Base-by-base conservation (phyloP, 495 filamentous ascomycete genomes). In the Penicillium paradoxum region DNA sequence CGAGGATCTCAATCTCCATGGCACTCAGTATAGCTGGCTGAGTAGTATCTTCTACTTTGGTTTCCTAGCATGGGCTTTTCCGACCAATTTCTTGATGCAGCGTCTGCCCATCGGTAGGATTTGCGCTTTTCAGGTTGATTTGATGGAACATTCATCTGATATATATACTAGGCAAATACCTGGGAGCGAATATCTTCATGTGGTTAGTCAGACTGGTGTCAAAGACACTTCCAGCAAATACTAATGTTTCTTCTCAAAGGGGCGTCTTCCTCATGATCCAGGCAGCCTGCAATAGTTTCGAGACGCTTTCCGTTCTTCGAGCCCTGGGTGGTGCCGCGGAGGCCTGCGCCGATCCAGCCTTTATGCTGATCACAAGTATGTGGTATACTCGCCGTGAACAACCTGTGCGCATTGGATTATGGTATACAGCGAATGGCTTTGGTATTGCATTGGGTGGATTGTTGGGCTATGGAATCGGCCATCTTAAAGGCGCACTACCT, bases 341-440 rank as follows among this genome's bases (percentile, higher is more conserved):
- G 69, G 81, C 81, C 2, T 77, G 57, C 57, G 67, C 63, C 33
- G 75, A 76, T 45, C 63, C 73, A 11, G 64, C 64, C 4, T 68
- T 66, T 24, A 69, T 67, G 57, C 41, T 69, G 24, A 69, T 71
- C 30, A 70, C 76, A 4, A 74, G 72, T 30, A 76, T 76, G 67
- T 70, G 71, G 67, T 76, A 82, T 52, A 83, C 79, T 1, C 64
- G 80, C 17, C 67, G 72, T 14, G 76, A 85, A 42, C 82, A 84
- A 46, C 80, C 82, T 1, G 64, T 83, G 4, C 75, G 82, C 14
- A 79, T 83, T 38, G 81, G 79, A 5, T 51, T 80, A 2, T 84
- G 80, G 80, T 84, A 83, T 56, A 79, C 79, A 3, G 78, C 77
- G 13, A 83, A 82, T 48, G 81, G 81, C 0, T 52, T 82, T 11